Conservation (phyloP, 2,329 filamentous ascomycete species). For the Microdochium paspali region DNA sequence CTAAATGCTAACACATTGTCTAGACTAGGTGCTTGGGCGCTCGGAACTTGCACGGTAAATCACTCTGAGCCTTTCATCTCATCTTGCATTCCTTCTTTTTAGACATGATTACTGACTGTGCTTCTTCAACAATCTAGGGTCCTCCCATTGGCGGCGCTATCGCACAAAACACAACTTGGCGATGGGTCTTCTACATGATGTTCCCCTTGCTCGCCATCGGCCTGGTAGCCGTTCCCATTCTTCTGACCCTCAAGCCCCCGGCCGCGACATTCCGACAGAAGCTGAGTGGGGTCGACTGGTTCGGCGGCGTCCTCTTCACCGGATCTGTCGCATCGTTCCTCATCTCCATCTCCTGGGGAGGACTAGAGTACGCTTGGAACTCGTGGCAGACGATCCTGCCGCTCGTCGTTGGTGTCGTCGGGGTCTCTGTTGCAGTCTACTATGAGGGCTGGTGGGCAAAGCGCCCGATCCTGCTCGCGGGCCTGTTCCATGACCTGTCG, state of each 20-base stretch:
- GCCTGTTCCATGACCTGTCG: slow-evolving; percentile 17
- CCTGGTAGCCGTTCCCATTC: slow-evolving; percentile 26
- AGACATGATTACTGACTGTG: background rate
- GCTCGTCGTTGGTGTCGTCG: slow-evolving; percentile 29
- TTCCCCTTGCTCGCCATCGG: slow-evolving; percentile 31
- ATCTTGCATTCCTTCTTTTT: background rate
- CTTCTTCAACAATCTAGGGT: too few species aligned
- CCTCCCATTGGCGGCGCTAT: slow-evolving; percentile 27
- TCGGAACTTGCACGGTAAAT: slow-evolving; percentile 27
- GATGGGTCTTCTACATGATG: slow-evolving; percentile 39
- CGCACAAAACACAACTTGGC: slow-evolving; percentile 27
- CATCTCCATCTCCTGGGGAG: slow-evolving; percentile 36
- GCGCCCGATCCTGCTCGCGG: slow-evolving; percentile 20
- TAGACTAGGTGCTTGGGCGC: slow-evolving; percentile 23
- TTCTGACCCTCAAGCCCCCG: slow-evolving; percentile 28
- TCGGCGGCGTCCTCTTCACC: slow-evolving; percentile 35
- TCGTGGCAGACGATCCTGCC: slow-evolving; percentile 29
- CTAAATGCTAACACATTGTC: background rate
- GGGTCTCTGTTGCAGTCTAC: slow-evolving; percentile 23
- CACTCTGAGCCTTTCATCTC: background rate
- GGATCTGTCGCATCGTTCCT: slow-evolving; percentile 32
- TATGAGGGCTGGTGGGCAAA: slow-evolving; percentile 24
- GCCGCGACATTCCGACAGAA: slow-evolving; percentile 21
- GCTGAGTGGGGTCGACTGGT: slow-evolving; percentile 30
- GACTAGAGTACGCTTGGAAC: slow-evolving; percentile 31